A percentile compares a stretch with the other conserved stretches of the same genome.
Evolutionary conservation across 75 land plant species (phyloP).

Genomic region (Azolla pinnata): DNA sequence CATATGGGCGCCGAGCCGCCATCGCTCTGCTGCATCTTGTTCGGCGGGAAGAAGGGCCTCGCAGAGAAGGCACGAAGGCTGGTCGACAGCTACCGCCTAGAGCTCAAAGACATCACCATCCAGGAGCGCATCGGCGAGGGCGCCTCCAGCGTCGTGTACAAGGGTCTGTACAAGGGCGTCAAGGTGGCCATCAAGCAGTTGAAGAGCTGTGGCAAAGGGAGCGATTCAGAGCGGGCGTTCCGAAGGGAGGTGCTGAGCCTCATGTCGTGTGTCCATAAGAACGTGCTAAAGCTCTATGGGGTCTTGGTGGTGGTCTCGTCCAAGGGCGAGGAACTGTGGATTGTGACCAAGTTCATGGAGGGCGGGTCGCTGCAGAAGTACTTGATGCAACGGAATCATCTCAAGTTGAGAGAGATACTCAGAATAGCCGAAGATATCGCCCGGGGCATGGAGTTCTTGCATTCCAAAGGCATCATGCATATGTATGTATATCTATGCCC

Average conservation of each 20-base stretch:
- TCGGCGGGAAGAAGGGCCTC: too few relatives aligned
- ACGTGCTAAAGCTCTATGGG: conserved; percentile 53
- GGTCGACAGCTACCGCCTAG: too few relatives aligned
- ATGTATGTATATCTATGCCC: too few relatives aligned
- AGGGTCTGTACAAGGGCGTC: conserved; percentile 44
- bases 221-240: conserved; percentile 38
- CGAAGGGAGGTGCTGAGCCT: conserved; percentile 48
- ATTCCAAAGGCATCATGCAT: conserved; percentile 35
- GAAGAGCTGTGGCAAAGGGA: conserved; percentile 51
- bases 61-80: too few relatives aligned
- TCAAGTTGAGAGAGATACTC: conserved; percentile 38
- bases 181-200: conserved; percentile 45
- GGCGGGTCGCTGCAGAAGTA: conserved; percentile 50
- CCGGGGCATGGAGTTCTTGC: conserved; percentile 62
- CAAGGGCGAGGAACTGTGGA: conserved; percentile 42
- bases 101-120: too few relatives aligned
- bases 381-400: conserved; percentile 35
- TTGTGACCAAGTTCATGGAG: conserved; percentile 52
- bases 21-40: too few relatives aligned
- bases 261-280: conserved; percentile 64
- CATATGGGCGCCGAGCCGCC: too few relatives aligned
- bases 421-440: conserved; percentile 55
- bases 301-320: conserved; percentile 37
- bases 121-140: background rate
- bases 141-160: conserved; percentile 16